A percentile compares a stretch with the other conserved stretches of the same genome.
These are phyloP conservation scores for Trichopus zeylanicus DNA, from an alignment of 116 monocot species.

Conservation along the genomic window DNA sequence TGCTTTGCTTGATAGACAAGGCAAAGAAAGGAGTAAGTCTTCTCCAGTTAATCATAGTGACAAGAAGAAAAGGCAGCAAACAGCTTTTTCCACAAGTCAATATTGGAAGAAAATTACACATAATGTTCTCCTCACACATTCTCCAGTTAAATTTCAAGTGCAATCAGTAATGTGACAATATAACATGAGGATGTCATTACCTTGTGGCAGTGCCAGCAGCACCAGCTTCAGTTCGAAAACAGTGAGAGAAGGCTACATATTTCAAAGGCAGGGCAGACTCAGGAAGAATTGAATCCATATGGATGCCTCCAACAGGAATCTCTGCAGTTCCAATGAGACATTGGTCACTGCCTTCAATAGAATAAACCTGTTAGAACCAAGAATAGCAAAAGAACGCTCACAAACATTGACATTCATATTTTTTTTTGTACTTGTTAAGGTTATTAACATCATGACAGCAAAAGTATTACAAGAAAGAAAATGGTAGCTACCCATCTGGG, in stretches of 20 bases:
- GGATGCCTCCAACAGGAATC: constrained; percentile 93
- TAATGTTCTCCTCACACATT: too few species aligned
- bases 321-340: constrained; percentile 98
- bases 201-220: constrained; percentile 82
- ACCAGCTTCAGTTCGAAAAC: constrained; percentile 96
- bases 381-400: constrained; percentile 1
- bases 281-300: constrained; percentile 86
- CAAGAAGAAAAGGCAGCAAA: too few species aligned
- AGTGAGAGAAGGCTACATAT: constrained; percentile 90
- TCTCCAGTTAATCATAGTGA: too few species aligned
- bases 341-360: constrained; percentile 83
- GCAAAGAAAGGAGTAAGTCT: too few species aligned
- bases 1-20: too few species aligned
- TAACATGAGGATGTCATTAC: constrained; percentile 14
- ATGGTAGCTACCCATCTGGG: too few species aligned
- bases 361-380: constrained; percentile 85
- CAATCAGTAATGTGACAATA: neutral
- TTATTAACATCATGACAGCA: too few species aligned
- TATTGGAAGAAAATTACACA: too few species aligned
- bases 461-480: too few species aligned
- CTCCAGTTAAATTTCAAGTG: neutral
- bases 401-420: too few species aligned
- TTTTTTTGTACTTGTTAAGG: too few species aligned
- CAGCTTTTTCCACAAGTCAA: too few species aligned
- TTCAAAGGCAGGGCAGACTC: constrained; percentile 81